Conservation (phyloP, 768 basidiomycete species). For the Steccherinum ochraceum region DNA sequence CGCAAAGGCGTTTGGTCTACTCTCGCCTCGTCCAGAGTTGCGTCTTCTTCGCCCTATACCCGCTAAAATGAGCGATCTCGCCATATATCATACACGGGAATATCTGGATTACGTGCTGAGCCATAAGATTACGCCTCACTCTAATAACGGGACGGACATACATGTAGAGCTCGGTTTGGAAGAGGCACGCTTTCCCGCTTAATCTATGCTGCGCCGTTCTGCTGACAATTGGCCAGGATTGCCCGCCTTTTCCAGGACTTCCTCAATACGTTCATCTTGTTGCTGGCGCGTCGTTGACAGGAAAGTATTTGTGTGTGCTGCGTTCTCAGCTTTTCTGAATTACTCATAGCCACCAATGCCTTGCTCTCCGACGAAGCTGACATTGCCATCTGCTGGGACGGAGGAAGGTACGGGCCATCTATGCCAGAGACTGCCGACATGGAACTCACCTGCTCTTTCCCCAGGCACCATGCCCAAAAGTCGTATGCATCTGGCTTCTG, state of each 20-base stretch:
- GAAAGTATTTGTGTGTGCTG: slow-evolving; percentile 3
- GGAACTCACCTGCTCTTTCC: not conserved
- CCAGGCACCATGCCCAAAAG: slow-evolving; percentile 80
- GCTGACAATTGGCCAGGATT: slow-evolving; percentile 74
- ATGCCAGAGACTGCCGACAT: too few relatives aligned
- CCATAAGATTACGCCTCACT: too few relatives aligned
- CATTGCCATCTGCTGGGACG: slow-evolving; percentile 85
- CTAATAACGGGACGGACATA: too few relatives aligned
- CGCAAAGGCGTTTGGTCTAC: slow-evolving; percentile 44
- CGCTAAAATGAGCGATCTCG: slow-evolving; percentile 53
- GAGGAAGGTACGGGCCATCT: slow-evolving; percentile 71
- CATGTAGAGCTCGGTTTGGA: slow-evolving; percentile 49
- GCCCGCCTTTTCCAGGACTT: slow-evolving; percentile 69
- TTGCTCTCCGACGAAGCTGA: slow-evolving; percentile 47
- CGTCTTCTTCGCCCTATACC: slow-evolving; percentile 45
- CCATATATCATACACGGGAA: slow-evolving; percentile 61
- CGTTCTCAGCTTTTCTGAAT: not conserved
- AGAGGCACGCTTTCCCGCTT: too few relatives aligned
- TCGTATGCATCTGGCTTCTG: slow-evolving; percentile 83
- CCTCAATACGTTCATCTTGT: slow-evolving; percentile 62
- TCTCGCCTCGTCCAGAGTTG: slow-evolving; percentile 26
- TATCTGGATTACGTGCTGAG: slow-evolving; percentile 59
- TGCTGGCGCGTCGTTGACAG: slow-evolving; percentile 70
- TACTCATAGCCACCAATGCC: slow-evolving; percentile 43
- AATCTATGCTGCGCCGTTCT: too few relatives aligned